Evolutionary conservation across 2,329 filamentous ascomycete species (phyloP).

Genomic region (Nannizziopsis barbatae): DNA sequence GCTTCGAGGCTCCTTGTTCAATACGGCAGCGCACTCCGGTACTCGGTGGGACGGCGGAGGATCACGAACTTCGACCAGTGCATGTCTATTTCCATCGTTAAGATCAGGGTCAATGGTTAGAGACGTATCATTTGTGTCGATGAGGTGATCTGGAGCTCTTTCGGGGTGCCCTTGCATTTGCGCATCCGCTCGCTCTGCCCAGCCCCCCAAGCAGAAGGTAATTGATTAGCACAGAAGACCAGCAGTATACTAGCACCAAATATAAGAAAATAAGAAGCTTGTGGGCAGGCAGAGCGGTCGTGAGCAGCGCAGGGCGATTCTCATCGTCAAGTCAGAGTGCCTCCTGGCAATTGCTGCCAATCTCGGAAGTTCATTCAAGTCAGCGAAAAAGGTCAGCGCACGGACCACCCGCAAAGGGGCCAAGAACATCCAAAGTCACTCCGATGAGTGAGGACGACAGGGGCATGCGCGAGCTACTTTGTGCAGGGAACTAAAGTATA

Average conservation of each 20-base stretch:
- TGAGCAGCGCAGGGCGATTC: neutral
- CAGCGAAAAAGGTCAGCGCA: neutral
- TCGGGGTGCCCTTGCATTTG: constrained; percentile 11
- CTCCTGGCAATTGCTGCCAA: no score
- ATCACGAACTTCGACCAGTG: neutral
- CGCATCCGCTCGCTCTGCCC: constrained; percentile 8
- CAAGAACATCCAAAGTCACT: neutral
- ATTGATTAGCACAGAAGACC: neutral
- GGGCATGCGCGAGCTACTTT: no score
- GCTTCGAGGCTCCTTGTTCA: neutral
- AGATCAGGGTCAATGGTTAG: constrained; percentile 6
- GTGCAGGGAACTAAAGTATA: no score
- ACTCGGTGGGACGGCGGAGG: neutral
- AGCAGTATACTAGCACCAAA: neutral
- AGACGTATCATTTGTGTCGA: constrained; percentile 4
- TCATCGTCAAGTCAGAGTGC: neutral
- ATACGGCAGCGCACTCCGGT: neutral
- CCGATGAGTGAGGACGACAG: neutral
- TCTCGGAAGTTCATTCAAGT: neutral
- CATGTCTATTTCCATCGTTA: constrained; percentile 5
- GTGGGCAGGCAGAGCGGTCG: constrained; percentile 1
- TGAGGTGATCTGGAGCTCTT: constrained; percentile 6
- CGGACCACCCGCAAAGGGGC: constrained; percentile 5
- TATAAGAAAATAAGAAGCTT: neutral
- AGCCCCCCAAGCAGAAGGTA: neutral